These are phyloP conservation scores for Salix viminalis DNA, from an alignment of 345 rosid species.

Conservation along the genomic window DNA sequence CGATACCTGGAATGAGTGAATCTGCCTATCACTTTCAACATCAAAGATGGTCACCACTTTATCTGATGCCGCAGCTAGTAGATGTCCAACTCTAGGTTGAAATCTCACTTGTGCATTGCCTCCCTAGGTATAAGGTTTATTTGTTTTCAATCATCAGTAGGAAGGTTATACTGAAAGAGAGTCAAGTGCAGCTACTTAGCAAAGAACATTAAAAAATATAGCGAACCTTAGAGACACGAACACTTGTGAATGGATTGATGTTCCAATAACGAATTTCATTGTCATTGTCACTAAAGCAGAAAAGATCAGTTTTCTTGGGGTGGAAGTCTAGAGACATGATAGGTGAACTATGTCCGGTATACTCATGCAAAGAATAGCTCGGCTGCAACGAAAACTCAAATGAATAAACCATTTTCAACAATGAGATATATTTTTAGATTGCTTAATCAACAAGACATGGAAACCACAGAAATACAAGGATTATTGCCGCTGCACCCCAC, in stretches of 20 bases:
- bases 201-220: not conserved
- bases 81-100: constrained; percentile 55
- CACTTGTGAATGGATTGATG: constrained; percentile 42
- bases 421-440: not conserved
- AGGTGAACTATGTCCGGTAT: constrained; percentile 47
- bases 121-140: constrained; percentile 27
- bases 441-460: not conserved
- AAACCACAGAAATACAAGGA: not conserved
- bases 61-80: constrained; percentile 65
- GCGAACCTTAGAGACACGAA: constrained; percentile 45
- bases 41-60: constrained; percentile 55
- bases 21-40: constrained; percentile 49
- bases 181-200: not conserved
- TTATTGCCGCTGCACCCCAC: not conserved
- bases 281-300: constrained; percentile 54
- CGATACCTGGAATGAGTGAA: constrained; percentile 45
- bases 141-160: too few relatives aligned
- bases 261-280: constrained; percentile 55
- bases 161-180: not conserved
- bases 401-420: not conserved
- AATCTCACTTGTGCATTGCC: constrained; percentile 60
- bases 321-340: constrained; percentile 71
- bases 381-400: constrained; percentile 40
- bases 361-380: constrained; percentile 38
- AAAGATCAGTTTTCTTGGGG: constrained; percentile 56